Conservation (phyloP, 106 monocot genomes). For the Cymbidium sinense region DNA sequence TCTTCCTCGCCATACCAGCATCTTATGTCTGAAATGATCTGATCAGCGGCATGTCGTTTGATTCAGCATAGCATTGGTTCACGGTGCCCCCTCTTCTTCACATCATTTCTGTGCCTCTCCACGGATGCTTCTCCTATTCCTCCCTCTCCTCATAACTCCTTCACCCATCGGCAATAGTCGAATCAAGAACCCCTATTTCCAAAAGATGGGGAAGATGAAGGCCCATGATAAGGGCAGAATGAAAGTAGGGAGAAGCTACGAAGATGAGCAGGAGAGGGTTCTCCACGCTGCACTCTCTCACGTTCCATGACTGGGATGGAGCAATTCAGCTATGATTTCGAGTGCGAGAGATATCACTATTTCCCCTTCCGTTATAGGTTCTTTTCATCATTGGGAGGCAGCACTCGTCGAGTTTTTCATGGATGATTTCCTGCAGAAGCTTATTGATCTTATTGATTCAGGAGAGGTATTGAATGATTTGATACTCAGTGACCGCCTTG, state of each 20-base stretch:
- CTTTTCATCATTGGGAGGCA: slow-evolving; percentile 61
- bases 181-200: background rate
- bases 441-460: slow-evolving; percentile 68
- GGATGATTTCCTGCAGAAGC: slow-evolving; percentile 82
- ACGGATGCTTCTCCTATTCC: slow-evolving; percentile 7
- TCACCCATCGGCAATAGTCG: background rate
- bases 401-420: slow-evolving; percentile 57
- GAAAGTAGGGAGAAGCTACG: slow-evolving; percentile 22
- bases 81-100: background rate
- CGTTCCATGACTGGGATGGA: slow-evolving; percentile 61
- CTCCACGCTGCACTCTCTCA: slow-evolving; percentile 65
- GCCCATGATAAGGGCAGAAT: background rate
- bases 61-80: background rate
- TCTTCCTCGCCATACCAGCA: background rate
- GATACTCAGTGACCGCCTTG: slow-evolving; percentile 70
- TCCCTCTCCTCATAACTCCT: background rate
- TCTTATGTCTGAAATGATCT: slow-evolving; percentile 2
- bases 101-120: background rate
- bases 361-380: slow-evolving; percentile 74
- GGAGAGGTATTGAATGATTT: slow-evolving; percentile 45
- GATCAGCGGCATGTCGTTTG: slow-evolving; percentile 2
- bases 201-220: background rate
- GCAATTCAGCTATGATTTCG: slow-evolving; percentile 54
- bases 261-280: slow-evolving; percentile 57
- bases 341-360: slow-evolving; percentile 80